Evolutionary conservation across 306 rosid species (phyloP).

Genomic region (Acacia melanoxylon): DNA sequence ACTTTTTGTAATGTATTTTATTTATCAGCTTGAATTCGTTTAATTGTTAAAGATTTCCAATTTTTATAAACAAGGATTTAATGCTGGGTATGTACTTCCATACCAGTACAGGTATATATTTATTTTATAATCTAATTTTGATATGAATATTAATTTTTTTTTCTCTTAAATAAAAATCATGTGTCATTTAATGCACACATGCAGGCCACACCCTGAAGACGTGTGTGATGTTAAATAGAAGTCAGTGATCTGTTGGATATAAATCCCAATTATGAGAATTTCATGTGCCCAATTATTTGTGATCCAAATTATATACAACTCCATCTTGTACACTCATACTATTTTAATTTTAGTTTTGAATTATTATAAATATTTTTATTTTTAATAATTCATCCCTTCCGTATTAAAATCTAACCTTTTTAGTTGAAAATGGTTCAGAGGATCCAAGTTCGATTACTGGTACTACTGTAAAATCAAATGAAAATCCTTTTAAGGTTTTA

Average conservation of each 20-base stretch:
- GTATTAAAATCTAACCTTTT: background rate
- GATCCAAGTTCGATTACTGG: no score
- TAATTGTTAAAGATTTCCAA: no score
- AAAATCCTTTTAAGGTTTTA: no score
- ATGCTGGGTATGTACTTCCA: background rate
- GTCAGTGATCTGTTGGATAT: background rate
- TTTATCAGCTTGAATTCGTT: no score
- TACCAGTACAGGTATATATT: background rate
- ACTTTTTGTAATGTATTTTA: no score
- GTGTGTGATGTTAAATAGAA: background rate
- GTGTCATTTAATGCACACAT: conserved; percentile 2
- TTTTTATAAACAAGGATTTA: no score
- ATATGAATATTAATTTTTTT: background rate
- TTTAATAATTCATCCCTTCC: background rate
- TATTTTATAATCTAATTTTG: background rate
- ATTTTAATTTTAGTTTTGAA: background rate
- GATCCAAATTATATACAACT: background rate
- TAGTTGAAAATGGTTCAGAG: no score
- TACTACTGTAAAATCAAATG: no score
- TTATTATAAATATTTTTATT: background rate
- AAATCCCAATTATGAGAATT: background rate
- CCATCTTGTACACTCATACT: background rate
- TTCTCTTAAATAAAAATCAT: background rate
- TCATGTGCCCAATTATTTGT: background rate
- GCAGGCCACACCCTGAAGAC: background rate